Evolutionary conservation across 192 early-diverging fungal species (phyloP).

Genomic region (Backusella macrospora): DNA sequence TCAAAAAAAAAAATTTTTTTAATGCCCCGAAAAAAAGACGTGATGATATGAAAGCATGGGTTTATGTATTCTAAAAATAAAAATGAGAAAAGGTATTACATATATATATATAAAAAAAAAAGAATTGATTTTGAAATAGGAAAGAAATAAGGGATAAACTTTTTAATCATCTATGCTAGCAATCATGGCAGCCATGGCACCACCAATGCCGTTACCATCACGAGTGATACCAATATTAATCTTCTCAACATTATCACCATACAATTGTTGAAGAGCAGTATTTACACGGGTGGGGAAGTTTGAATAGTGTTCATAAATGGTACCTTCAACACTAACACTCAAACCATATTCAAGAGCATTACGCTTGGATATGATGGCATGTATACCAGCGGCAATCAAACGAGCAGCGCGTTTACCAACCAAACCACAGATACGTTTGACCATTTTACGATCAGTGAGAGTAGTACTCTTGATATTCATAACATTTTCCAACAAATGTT

Average conservation of each 20-base stretch:
- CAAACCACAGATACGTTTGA: slow-evolving; percentile 77
- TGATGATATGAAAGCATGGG: not conserved
- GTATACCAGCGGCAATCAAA: slow-evolving; percentile 70
- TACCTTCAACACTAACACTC: slow-evolving; percentile 55
- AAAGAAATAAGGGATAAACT: not conserved
- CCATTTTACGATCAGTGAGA: slow-evolving; percentile 76
- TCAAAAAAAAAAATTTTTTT: not conserved
- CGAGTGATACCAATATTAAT: slow-evolving; percentile 45
- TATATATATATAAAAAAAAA: too few species aligned
- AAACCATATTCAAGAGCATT: slow-evolving; percentile 33
- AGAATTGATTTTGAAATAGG: too few species aligned
- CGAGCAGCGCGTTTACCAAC: slow-evolving; percentile 86
- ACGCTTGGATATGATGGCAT: slow-evolving; percentile 65
- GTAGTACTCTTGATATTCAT: slow-evolving; percentile 71
- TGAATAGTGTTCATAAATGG: slow-evolving; percentile 65
- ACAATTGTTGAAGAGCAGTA: slow-evolving; percentile 26
- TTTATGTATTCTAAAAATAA: not conserved
- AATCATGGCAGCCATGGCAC: slow-evolving; percentile 67
- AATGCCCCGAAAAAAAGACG: not conserved
- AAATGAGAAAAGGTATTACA: too few species aligned
- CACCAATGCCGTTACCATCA: slow-evolving; percentile 76
- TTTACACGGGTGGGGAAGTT: slow-evolving; percentile 44
- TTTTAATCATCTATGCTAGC: slow-evolving; percentile 19
- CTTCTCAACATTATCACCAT: slow-evolving; percentile 30
- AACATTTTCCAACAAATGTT: slow-evolving; percentile 73